phyloP scores from a whole-genome alignment of 1,139 yeast genomes.

The Geotrichum citri-aurantii region DNA sequence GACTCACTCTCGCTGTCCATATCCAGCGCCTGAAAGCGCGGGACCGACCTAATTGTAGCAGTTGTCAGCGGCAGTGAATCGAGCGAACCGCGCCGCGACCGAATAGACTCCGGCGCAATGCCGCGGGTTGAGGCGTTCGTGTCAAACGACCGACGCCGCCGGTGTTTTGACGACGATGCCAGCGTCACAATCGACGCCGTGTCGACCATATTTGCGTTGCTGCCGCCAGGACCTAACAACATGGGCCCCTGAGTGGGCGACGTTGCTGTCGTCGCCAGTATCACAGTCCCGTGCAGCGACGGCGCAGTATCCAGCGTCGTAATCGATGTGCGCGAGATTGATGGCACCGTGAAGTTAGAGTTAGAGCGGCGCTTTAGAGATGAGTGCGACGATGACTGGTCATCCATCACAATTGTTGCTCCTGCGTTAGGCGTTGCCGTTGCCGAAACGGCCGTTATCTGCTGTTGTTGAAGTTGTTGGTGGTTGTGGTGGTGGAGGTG shows the following conservation, averaged over 20 bases:
- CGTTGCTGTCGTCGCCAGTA: not conserved
- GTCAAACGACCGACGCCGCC: slow-evolving; percentile 35
- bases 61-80: slow-evolving; percentile 25
- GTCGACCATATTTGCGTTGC: no score
- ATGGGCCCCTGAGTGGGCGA: not conserved
- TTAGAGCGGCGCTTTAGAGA: slow-evolving; percentile 28
- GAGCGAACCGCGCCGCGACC: slow-evolving; percentile 27
- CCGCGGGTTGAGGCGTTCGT: slow-evolving; percentile 39
- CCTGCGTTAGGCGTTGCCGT: not conserved
- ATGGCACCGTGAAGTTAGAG: slow-evolving; percentile 32
- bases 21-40: slow-evolving; percentile 6
- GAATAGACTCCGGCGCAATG: slow-evolving; percentile 36
- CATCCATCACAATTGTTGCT: not conserved
- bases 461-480: no score
- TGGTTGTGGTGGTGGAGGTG: no score
- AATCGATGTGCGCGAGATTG: slow-evolving; percentile 29
- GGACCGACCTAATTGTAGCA: slow-evolving; percentile 13
- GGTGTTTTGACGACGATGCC: slow-evolving; percentile 37
- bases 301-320: slow-evolving; percentile 28
- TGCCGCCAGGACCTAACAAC: slow-evolving; percentile 16
- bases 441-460: not conserved
- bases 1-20: not conserved
- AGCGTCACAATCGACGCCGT: slow-evolving; percentile 38
- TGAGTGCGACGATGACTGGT: slow-evolving; percentile 9
- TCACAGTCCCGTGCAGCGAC: slow-evolving; percentile 15